Base-by-base conservation (phyloP, 306 rosid species). In the Begonia loranthoides region DNA sequence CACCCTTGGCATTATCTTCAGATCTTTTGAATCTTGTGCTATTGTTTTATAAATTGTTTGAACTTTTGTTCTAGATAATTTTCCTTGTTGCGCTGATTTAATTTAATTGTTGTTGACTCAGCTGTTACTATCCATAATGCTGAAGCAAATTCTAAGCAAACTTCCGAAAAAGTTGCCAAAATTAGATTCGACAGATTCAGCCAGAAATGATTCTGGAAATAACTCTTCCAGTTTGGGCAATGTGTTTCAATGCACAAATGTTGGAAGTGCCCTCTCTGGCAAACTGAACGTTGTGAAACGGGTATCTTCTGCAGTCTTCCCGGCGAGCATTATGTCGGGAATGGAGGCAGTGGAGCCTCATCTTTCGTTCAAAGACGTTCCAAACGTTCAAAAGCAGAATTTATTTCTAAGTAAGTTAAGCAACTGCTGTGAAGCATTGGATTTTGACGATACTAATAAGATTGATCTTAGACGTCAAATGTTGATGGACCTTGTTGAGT, bases 291-390 rank as follows among this genome's bases (percentile, higher is more conserved):
- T 83, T 10, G 99, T 92, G 49, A 86, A 92, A 67, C 71, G 99
- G 63, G 99, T 92, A 34, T 92, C 99, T 55, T 92, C 96, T 0
- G 99, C 79, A 46, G 99, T 92, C 67, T 92, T 92, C 67, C 99
- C 99, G 3, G 78, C 99, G 45, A 83, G 99, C 63, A 63, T 75
- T 61, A 65, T 55, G 33, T 66, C 94, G 43, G 97, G 94, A 63
- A 78, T 74, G 13, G 99, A 87, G 70, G 80, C 83, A 36, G 88
- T 92, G 54, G 99, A 92, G 50, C 89, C 99, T 5, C 76, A 73
- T 58, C 60, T 92, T 24, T 78, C 93, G 59, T 92, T 92, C 76
- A 92, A 87, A 79, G 99, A 92, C 41, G 94, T 87, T 63, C 82
- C 94, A 1, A 92, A 83, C 66, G 71, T 75, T 10, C 99, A 92